Conservation (phyloP, 164 flowering plant species). For the Hamamelis virginiana region DNA sequence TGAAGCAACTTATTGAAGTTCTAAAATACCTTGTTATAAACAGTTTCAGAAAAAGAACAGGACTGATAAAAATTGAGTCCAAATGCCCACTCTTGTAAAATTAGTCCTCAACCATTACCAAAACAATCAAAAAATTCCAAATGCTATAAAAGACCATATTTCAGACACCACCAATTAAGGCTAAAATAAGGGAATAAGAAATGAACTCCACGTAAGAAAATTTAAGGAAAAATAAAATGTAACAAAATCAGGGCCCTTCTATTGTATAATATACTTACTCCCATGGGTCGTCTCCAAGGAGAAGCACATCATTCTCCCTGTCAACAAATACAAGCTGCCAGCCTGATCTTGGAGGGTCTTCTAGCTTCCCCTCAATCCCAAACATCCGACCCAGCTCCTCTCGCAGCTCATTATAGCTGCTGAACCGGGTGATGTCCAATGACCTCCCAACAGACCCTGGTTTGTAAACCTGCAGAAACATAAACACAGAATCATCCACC, state of each 20-base stretch:
- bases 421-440: constrained; percentile 77
- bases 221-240: too few species aligned
- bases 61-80: neutral
- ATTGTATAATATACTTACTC: constrained; percentile 53
- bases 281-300: constrained; percentile 96
- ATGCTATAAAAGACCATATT: too few species aligned
- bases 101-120: too few species aligned
- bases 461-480: constrained; percentile 68
- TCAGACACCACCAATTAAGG: too few species aligned
- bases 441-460: constrained; percentile 82
- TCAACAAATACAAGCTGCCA: constrained; percentile 98
- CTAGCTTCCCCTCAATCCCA: constrained; percentile 77
- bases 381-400: constrained; percentile 82
- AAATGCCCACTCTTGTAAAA: neutral
- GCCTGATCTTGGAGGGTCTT: constrained; percentile 93
- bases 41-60: neutral
- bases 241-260: neutral
- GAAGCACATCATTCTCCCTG: constrained; percentile 90
- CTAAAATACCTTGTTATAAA: neutral
- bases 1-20: too few species aligned
- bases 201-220: too few species aligned
- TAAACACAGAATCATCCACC: constrained; percentile 4
- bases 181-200: too few species aligned
- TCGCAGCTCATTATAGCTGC: constrained; percentile 87
- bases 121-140: too few species aligned